Base-by-base conservation (phyloP, 352 stramenopile species). In the Globisporangium uncinulatum region DNA sequence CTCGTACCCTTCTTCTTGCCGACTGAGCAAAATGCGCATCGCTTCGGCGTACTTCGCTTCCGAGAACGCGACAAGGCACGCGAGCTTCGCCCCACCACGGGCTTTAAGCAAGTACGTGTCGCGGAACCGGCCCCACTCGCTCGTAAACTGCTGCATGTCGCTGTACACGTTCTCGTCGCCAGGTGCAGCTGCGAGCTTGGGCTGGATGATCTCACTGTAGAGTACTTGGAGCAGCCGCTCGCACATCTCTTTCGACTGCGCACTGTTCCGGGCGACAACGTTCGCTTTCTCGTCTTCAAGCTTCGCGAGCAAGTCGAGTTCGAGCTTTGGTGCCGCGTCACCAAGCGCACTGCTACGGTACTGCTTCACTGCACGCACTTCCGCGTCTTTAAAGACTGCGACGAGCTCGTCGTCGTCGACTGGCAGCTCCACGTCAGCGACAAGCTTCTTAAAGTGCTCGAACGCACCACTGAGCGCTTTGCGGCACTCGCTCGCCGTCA, bases 1-100 rank as follows among this genome's bases (percentile, higher is more conserved):
- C 58, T 95, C 83, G 61, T 90, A 92, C 11, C 74, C 81, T 70
- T 95, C 85, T 58, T 95, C 85, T 56, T 92, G 81, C 39, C 76
- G 70, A 41, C 79, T 90, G 37, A 95, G 66, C 51, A 95, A 52
- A 57, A 91, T 87, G 20, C 79, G 77, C 79, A 92, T 89, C 17
- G 85, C 85, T 50, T 95, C 85, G 11, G 82, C 74, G 59, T 92
- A 87, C 59, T 91, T 90, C 19, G 78, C 67, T 51, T 92, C 79
- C 1, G 79, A 89, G 54, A 93, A 95, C 2, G 66, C 77, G 32
- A 93, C 56, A 32, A 95, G 62, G 39, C 76, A 85, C 60, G 86
- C 77, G 29, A 92, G 66, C 64, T 91, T 92, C 36, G 85, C 83
- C 8, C 76, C 74, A 44, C 85, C 85, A 13, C 72, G 70, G 5